A percentile compares a stretch with the other conserved stretches of the same genome.
phyloP scores from a whole-genome alignment of 306 rosid species.

The Gynostemma pentaphyllum region DNA sequence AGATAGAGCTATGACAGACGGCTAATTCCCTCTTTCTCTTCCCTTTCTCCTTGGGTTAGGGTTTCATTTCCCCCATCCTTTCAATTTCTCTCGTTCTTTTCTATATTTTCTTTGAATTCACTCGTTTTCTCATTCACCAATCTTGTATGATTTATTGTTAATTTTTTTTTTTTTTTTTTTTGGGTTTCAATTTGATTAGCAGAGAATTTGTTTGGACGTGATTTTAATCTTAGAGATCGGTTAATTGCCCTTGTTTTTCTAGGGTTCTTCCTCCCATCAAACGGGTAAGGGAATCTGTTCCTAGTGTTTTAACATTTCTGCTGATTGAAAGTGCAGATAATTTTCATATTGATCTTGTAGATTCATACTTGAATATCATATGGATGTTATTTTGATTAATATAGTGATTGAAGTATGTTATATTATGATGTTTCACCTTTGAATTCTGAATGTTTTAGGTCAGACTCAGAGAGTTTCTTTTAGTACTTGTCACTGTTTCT shows the following conservation, averaged over 20 bases:
- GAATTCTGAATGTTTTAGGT: not conserved
- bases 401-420: not conserved
- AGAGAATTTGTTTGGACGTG: conserved; percentile 6
- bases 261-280: conserved; percentile 5
- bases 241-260: not conserved
- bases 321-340: not conserved
- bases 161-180: not conserved
- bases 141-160: too few relatives aligned
- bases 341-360: not conserved
- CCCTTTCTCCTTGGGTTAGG: not conserved
- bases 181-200: not conserved
- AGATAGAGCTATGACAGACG: not conserved
- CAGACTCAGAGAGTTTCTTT: not conserved
- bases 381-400: not conserved
- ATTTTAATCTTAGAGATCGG: conserved; percentile 2
- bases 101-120: not conserved
- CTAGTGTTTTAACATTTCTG: not conserved
- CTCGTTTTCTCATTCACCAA: not conserved
- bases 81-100: not conserved
- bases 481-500: not conserved
- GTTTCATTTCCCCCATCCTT: not conserved
- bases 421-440: not conserved
- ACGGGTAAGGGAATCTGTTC: not conserved
- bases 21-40: not conserved
- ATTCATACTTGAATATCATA: not conserved